Base-by-base conservation (phyloP, 1,284 basidiomycete species). In the Pyrrhoderma lamaoense region DNA sequence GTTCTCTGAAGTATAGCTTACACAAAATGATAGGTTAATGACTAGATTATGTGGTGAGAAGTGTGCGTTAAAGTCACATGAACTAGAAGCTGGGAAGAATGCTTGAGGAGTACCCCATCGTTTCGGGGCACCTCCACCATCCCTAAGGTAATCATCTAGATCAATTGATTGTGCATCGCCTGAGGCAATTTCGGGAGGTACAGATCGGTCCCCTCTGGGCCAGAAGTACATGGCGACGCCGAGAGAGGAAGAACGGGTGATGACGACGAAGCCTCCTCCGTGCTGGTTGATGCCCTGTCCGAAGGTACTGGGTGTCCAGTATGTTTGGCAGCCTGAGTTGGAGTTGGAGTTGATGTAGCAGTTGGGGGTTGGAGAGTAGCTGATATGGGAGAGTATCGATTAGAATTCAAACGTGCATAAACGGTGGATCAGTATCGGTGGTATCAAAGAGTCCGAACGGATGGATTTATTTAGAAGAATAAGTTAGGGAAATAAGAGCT, bases 251-350 rank as follows among this genome's bases (percentile, higher is more conserved):
- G 65, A 64, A 49, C 70, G 71, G 55, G 62, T 59, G 67, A 76
- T 64, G 42, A 61, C 74, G 55, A 69, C 77, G 63, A 66, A 76
- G 3, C 80, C 80, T 18, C 80, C 80, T 19, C 69, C 67, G 25
- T 62, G 63, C 3, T 51, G 47, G 63, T 82, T 82, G 67, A 81
- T 78, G 25, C 56, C 58, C 23, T 64, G 18, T 14, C 80, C 80
- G 57, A 73, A 80, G 19, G 78, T 73, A n/a, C 60, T 64, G 11
- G 61, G 53, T 14, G 59, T 62, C 57, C 78, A 73, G 16, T 64
- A 60, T 35, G 77, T 75, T 45, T 79, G 78, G 61, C 83, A 85
- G 14, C 82, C 82, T 58, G 75, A 70, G 59, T 85, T 84, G 60
- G 58, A 69, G 59, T 78, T 77, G 22, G 67, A 59, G 21, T 65